Base-by-base conservation (phyloP, 345 rosid genomes). In the Arabidopsis suecica region DNA sequence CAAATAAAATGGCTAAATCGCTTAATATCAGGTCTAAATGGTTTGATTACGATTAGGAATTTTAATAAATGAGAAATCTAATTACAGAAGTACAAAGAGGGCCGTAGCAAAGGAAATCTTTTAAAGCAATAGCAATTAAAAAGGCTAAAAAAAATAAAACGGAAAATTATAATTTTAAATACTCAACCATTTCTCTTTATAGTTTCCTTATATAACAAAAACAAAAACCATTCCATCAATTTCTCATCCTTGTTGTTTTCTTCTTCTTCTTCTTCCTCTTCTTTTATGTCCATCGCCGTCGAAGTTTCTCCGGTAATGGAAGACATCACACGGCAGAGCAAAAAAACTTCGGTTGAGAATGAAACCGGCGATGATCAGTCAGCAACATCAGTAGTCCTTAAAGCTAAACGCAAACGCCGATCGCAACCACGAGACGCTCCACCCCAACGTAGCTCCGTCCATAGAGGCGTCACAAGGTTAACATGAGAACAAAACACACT, bases 401-500 rank as follows among this genome's bases (percentile, higher is more conserved):
- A 88, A 80, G 84, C 69, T 50, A 94, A 91, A 83, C 76, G 97
- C 51, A 94, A 88, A 3, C 84, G 98, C 78, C 80, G 89, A 74
- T 88, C 89, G 34, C 89, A 88, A 7, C 94, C 93, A 0, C 84
- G 96, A 80, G 96, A 89, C 66, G 84, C 93, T 53, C 98, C 97
- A 61, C 95, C 97, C 38, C 90, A 84, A 68, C 91, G 98, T 30
- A 93, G 97, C 86, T 93, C 96, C 2, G 83, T 85, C 37, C 86
- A 91, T 68, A 85, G 95, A 22, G 98, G 98, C 4, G 97, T 94
- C 59, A 94, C 98, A 3, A 93, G 94, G 98, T 83, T 13, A 58
- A 3, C 10, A 9, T 18, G 33, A 12, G 9, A 20, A 55, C 40
- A 10, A 33, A 20, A 12, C 49, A 54, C 71, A 12, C 51, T 37